Percentiles rank a stretch among this genome's conserved stretches.
These are phyloP conservation scores for Gracilaria gracilis DNA, from an alignment of 23 red algal species.

Conservation along the genomic window DNA sequence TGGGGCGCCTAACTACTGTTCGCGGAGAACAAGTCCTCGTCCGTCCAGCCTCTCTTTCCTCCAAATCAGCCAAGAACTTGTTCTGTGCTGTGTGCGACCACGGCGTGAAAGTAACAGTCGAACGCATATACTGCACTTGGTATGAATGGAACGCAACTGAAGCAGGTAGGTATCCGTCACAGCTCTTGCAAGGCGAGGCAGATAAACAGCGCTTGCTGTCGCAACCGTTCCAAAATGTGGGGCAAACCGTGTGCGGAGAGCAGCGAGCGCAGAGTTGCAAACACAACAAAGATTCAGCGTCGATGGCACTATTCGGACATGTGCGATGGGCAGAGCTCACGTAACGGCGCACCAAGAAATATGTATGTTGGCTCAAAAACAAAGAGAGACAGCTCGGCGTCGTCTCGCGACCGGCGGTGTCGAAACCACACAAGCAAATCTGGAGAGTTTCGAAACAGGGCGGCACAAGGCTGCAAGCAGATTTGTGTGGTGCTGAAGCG, in stretches of 20 bases:
- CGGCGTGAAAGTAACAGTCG: constrained; percentile 1
- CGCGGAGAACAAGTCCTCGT: neutral
- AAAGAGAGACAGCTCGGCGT: constrained; percentile 2
- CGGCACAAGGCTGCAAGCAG: constrained; percentile 15
- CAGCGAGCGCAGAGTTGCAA: neutral
- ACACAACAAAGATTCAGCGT: neutral
- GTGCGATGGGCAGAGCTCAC: neutral
- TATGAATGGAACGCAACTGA: constrained; percentile 23
- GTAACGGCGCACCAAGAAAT: neutral
- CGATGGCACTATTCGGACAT: neutral
- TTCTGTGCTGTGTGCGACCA: constrained; percentile 46
- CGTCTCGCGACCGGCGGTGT: neutral
- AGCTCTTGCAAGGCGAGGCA: constrained; percentile 38
- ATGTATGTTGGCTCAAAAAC: neutral
- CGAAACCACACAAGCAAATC: neutral
- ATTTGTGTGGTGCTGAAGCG: constrained; percentile 3
- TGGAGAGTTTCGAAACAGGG: neutral
- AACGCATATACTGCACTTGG: neutral
- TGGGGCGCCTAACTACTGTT: constrained; percentile 8
- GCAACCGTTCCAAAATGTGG: neutral
- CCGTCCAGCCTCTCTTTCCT: constrained; percentile 9
- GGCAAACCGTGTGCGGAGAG: neutral
- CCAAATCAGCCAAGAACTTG: constrained; percentile 35
- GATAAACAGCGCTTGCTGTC: constrained; percentile 39
- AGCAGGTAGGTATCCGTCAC: neutral